Evolutionary conservation across 257 asterid species (phyloP).

Genomic region (Salvia miltiorrhiza): DNA sequence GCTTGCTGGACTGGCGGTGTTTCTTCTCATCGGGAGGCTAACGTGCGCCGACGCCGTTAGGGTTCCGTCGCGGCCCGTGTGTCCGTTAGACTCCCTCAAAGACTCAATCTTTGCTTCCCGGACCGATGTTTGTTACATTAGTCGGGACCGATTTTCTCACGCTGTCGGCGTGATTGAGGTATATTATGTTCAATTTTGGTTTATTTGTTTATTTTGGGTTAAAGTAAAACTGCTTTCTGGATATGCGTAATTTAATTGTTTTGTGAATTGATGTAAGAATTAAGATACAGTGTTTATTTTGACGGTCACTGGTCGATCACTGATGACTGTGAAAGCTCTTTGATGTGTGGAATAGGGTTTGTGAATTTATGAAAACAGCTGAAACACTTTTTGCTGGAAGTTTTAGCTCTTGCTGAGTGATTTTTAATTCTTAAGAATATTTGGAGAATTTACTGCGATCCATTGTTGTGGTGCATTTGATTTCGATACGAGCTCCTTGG

Average conservation of each 20-base stretch:
- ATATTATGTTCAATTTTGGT: neutral
- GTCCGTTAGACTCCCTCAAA: constrained; percentile 49
- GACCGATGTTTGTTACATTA: constrained; percentile 39
- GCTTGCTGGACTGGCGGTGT: constrained; percentile 42
- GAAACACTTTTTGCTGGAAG: neutral
- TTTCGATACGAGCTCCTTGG: neutral
- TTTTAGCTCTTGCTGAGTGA: constrained; percentile 4
- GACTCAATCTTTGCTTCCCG: constrained; percentile 53
- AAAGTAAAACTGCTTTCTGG: neutral
- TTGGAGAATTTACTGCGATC: neutral
- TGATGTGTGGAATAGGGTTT: neutral
- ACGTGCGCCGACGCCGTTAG: constrained; percentile 41
- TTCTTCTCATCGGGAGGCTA: constrained; percentile 42
- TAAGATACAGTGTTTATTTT: neutral
- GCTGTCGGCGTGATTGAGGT: constrained; percentile 70
- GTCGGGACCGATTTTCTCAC: constrained; percentile 35
- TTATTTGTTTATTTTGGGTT: neutral
- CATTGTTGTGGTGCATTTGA: neutral
- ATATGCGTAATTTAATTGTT: neutral
- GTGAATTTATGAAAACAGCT: neutral
- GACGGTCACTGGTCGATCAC: constrained; percentile 1
- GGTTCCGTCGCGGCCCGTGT: constrained; percentile 42
- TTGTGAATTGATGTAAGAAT: neutral
- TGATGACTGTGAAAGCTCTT: neutral
- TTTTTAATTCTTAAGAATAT: neutral